Conservation (phyloP, 2,329 filamentous ascomycete species). For the Arthrobotrys iridis region DNA sequence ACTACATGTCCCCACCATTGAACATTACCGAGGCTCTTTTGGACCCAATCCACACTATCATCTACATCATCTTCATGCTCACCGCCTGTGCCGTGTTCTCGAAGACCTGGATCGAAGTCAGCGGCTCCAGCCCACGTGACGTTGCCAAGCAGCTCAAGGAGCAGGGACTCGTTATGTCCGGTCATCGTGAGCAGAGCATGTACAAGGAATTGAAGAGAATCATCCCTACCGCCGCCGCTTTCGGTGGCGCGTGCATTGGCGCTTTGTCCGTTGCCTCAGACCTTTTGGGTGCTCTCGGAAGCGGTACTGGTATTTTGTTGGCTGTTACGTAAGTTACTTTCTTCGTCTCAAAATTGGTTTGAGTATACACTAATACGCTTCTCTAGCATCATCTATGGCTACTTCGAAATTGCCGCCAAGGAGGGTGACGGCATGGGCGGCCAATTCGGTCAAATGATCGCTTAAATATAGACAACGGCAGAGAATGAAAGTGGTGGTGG, state of each 20-base stretch:
- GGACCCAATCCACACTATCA: constrained; percentile 93
- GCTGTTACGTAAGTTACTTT: constrained; percentile 86
- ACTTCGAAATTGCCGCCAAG: constrained; percentile 99
- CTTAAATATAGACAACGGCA: constrained; percentile 43
- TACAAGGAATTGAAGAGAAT: constrained; percentile 99
- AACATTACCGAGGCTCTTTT: constrained; percentile 97
- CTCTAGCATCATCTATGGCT: constrained; percentile 93
- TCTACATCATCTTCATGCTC: constrained; percentile 98
- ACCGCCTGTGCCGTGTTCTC: constrained; percentile 97
- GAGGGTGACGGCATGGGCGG: constrained; percentile 95
- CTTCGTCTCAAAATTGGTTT: constrained; percentile 2
- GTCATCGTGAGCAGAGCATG: constrained; percentile 99
- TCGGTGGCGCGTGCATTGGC: constrained; percentile 98
- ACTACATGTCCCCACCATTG: constrained; percentile 99
- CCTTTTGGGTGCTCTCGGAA: constrained; percentile 93
- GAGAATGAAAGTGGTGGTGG: neutral
- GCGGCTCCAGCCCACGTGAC: constrained; percentile 94
- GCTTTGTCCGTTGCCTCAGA: constrained; percentile 95
- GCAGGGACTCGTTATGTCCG: constrained; percentile 98
- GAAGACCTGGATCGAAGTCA: constrained; percentile 99
- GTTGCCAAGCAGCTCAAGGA: constrained; percentile 99
- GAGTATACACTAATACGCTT: constrained; percentile 61
- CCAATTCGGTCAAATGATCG: constrained; percentile 61
- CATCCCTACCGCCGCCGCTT: constrained; percentile 96
- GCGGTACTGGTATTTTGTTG: constrained; percentile 95